Evolutionary conservation across 2,329 filamentous ascomycete genomes (phyloP), one percentile per base, ranked within the genome.

Genomic region (Calonectria multiphialidica): DNA sequence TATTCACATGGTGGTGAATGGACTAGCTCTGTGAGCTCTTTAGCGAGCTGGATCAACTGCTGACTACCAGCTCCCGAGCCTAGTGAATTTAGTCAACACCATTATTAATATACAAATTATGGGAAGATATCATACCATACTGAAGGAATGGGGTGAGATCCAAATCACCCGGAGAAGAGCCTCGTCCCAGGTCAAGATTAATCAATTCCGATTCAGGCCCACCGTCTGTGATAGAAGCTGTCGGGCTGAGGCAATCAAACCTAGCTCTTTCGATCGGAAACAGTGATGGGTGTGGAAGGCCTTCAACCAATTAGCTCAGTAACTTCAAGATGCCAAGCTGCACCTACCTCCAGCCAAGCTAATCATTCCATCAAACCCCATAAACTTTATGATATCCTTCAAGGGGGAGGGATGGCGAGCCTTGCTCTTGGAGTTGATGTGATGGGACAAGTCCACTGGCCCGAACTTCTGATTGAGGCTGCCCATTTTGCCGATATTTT

Each of bases 371-470:
- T 82, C 81, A n/a, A 76, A 74, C 1, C 68, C 77, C 81, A 82
- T 82, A n/a, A 76, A 82, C 66, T 79, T 79, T 69, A 82, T 78
- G 25, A 82, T 83, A 44, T 82, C 80, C 61, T 83, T 83, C 5
- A 83, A 72, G 1, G 81, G 81, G 8, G 78, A 80, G 0, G 79
- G 79, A 61, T 82, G 80, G 0, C 81, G 71, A 25, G 80, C 73
- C 33, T 75, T 78, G 71, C 78, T 80, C 59, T 78, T 77, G 13
- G 66, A 30, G 50, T 82, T 83, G 68, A 83, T 71, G 53, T 83
- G 81, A 61, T 82, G 81, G 1, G 78, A 78, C 7, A 81, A 57
- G 63, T 82, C 80, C n/a, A 77, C 71, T 15, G 47, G 40, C 33
- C 25, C 53, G 5, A 15, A 12, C 9, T 50, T 40, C 13, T 49